Percentiles rank a stretch among this genome's conserved stretches.
Evolutionary conservation across 169 alveolate species (phyloP).

Genomic region (Plasmodium chabaudi): DNA sequence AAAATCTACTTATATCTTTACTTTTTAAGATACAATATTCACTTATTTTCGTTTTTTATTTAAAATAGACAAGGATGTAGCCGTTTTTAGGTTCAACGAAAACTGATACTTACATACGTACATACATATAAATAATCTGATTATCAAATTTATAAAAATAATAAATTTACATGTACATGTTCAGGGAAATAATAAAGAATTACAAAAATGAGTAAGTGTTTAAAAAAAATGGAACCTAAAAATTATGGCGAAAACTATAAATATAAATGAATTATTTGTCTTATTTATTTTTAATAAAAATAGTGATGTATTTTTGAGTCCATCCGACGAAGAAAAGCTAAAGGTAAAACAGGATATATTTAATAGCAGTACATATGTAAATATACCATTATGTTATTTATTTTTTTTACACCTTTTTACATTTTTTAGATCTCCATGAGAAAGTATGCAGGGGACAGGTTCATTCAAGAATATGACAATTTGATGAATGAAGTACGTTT

Average conservation of each 20-base stretch:
- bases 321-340: slow-evolving; percentile 45
- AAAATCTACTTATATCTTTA: background rate
- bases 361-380: background rate
- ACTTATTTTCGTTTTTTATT: background rate
- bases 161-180: background rate
- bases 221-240: background rate
- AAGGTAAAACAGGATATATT: slow-evolving; percentile 12
- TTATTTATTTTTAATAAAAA: background rate
- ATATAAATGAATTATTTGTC: background rate
- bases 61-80: slow-evolving; percentile 48
- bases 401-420: background rate
- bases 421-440: slow-evolving; percentile 28
- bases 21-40: background rate
- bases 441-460: slow-evolving; percentile 54
- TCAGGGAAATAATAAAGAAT: slow-evolving; percentile 65
- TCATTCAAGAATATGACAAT: slow-evolving; percentile 57
- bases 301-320: slow-evolving; percentile 37
- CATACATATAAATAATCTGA: too few species aligned
- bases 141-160: background rate
- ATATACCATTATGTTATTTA: background rate
- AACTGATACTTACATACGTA: background rate
- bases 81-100: slow-evolving; percentile 55
- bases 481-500: slow-evolving; percentile 41
- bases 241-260: background rate
- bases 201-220: slow-evolving; percentile 51